These are phyloP conservation scores for Aspergillus fumigatiaffinis DNA, from an alignment of 2,329 filamentous ascomycete genomes.

Conservation along the genomic window DNA sequence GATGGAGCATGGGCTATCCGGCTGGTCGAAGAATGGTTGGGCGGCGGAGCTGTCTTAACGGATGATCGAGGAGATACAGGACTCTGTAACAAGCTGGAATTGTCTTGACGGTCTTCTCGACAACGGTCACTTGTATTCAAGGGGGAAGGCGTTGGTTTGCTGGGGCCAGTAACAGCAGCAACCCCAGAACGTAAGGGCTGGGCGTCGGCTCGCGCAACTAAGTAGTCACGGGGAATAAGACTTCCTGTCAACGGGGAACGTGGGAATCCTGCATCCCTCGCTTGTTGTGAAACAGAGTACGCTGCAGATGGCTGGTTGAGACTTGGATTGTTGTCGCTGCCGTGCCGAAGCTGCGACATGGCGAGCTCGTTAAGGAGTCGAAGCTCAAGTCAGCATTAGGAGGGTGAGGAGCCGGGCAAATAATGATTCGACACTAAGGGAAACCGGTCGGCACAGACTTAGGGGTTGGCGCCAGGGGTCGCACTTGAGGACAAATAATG, in stretches of 20 bases:
- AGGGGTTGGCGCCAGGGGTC: slow-evolving; percentile 6
- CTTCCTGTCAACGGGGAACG: slow-evolving; percentile 19
- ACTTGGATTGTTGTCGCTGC: slow-evolving; percentile 20
- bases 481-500: not conserved
- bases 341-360: slow-evolving; percentile 35
- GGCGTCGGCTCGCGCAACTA: slow-evolving; percentile 27
- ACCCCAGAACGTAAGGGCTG: slow-evolving; percentile 19
- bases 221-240: slow-evolving; percentile 35
- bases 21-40: slow-evolving; percentile 18
- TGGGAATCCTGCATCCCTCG: slow-evolving; percentile 7
- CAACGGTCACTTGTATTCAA: slow-evolving; percentile 27
- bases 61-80: slow-evolving; percentile 24
- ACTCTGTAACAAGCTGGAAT: slow-evolving; percentile 22
- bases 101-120: slow-evolving; percentile 16
- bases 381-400: slow-evolving; percentile 13
- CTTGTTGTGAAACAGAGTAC: slow-evolving; percentile 3
- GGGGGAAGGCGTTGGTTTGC: slow-evolving; percentile 28
- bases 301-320: slow-evolving; percentile 12
- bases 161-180: slow-evolving; percentile 17
- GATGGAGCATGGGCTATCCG: slow-evolving; percentile 28
- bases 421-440: slow-evolving; percentile 12
- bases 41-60: slow-evolving; percentile 17
- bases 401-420: slow-evolving; percentile 9
- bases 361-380: slow-evolving; percentile 17
- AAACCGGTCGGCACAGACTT: slow-evolving; percentile 10